Conservation (phyloP, 805 yeast genomes). For the Wickerhamiella domercqiae region DNA sequence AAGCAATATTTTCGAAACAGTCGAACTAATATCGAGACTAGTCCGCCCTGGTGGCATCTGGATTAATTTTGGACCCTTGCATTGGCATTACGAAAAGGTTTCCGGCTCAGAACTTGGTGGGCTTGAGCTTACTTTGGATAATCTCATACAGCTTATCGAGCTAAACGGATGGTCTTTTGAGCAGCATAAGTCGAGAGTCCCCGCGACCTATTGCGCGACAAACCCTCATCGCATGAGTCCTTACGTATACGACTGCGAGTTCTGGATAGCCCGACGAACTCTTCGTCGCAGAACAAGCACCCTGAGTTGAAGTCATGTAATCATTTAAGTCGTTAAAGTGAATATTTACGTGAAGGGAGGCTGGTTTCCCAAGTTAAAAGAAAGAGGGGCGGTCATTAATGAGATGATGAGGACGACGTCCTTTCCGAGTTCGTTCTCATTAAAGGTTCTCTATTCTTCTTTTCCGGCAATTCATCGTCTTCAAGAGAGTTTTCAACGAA, state of each 20-base stretch:
- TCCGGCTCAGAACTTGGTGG: conserved; percentile 27
- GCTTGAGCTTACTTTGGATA: conserved; percentile 43
- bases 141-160: conserved; percentile 32
- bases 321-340: too few relatives aligned
- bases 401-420: too few relatives aligned
- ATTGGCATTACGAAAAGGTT: conserved; percentile 58
- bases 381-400: too few relatives aligned
- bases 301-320: too few relatives aligned
- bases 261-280: conserved; percentile 42
- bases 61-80: conserved; percentile 64
- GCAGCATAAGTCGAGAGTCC: conserved; percentile 30
- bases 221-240: conserved; percentile 37
- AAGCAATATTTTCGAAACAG: conserved; percentile 60
- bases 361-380: too few relatives aligned
- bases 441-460: conserved; percentile 2
- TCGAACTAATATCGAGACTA: conserved; percentile 42
- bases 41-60: conserved; percentile 40
- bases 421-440: background rate
- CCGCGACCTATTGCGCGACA: conserved; percentile 35
- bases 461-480: too few relatives aligned
- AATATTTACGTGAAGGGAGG: too few relatives aligned
- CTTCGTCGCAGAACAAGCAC: background rate
- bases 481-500: too few relatives aligned
- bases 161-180: conserved; percentile 37
- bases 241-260: conserved; percentile 48